A percentile compares a stretch with the other conserved stretches of the same genome.
phyloP scores from a whole-genome alignment of 2,329 filamentous ascomycete species.

The Capronia epimyces region DNA sequence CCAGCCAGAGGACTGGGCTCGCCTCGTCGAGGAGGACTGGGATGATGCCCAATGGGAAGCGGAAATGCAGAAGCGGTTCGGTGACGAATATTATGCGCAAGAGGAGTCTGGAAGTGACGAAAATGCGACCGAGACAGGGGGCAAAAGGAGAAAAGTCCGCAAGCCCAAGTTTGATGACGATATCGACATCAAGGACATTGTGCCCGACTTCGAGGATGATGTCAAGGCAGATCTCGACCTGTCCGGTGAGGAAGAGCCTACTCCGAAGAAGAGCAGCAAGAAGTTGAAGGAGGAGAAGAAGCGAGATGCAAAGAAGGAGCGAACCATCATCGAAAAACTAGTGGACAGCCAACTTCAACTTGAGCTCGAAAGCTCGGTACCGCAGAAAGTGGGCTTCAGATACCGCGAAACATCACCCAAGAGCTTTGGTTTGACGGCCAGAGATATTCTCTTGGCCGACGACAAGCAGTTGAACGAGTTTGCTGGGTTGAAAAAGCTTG shows the following conservation, averaged over 20 bases:
- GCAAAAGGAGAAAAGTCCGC: slow-evolving; percentile 42
- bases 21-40: slow-evolving; percentile 80
- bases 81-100: slow-evolving; percentile 81
- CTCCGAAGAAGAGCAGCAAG: slow-evolving; percentile 40
- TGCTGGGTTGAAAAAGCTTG: slow-evolving; percentile 90
- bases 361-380: slow-evolving; percentile 62
- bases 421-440: slow-evolving; percentile 79
- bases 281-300: slow-evolving; percentile 53
- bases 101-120: slow-evolving; percentile 58
- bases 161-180: slow-evolving; percentile 96
- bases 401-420: slow-evolving; percentile 93
- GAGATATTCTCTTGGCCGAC: slow-evolving; percentile 85
- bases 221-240: slow-evolving; percentile 51
- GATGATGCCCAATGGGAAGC: slow-evolving; percentile 84
- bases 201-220: slow-evolving; percentile 63
- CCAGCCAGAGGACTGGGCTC: slow-evolving; percentile 74
- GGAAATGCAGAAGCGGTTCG: slow-evolving; percentile 84
- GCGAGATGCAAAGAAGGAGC: slow-evolving; percentile 71
- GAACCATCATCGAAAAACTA: slow-evolving; percentile 75
- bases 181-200: slow-evolving; percentile 89
- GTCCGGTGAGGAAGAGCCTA: slow-evolving; percentile 48
- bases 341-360: slow-evolving; percentile 78
- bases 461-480: slow-evolving; percentile 84
- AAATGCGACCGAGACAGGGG: slow-evolving; percentile 71
- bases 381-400: slow-evolving; percentile 61